A percentile compares a stretch with the other conserved stretches of the same genome.
These are phyloP conservation scores for Pestalotiopsis sp. DNA, from an alignment of 2,329 filamentous ascomycete genomes.

Conservation along the genomic window DNA sequence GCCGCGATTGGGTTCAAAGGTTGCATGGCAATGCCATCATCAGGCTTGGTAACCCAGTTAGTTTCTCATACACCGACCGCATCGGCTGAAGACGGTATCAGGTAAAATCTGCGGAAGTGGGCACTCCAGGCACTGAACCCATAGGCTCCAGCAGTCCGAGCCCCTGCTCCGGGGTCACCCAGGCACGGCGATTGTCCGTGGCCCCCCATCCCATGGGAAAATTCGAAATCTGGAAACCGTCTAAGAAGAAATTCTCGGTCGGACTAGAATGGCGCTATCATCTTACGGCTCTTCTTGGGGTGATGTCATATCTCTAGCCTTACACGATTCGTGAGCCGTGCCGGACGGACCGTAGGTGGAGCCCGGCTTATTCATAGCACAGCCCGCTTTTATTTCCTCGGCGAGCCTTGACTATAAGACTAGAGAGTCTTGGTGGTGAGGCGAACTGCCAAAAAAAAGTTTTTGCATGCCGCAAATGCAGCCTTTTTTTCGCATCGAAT, in stretches of 20 bases:
- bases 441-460: neutral
- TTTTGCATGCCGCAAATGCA: neutral
- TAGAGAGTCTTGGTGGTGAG: neutral
- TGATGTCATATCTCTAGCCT: conserved; percentile 8
- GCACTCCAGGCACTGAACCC: neutral
- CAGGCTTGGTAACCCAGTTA: neutral
- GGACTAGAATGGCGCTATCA: conserved; percentile 5
- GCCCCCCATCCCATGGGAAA: neutral
- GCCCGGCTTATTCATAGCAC: neutral
- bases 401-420: conserved; percentile 3
- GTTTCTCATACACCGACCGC: neutral
- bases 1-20: neutral
- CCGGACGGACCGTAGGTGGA: conserved; percentile 6
- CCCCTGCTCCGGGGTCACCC: neutral
- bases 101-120: neutral
- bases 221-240: neutral
- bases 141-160: neutral
- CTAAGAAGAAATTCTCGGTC: conserved; percentile 5
- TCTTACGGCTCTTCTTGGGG: neutral
- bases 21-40: neutral
- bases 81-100: neutral
- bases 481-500: neutral
- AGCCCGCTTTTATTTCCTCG: neutral
- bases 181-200: neutral
- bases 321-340: conserved; percentile 6